Conservation (phyloP, 2,329 filamentous ascomycete species). For the Paracamarosporium sp. region DNA sequence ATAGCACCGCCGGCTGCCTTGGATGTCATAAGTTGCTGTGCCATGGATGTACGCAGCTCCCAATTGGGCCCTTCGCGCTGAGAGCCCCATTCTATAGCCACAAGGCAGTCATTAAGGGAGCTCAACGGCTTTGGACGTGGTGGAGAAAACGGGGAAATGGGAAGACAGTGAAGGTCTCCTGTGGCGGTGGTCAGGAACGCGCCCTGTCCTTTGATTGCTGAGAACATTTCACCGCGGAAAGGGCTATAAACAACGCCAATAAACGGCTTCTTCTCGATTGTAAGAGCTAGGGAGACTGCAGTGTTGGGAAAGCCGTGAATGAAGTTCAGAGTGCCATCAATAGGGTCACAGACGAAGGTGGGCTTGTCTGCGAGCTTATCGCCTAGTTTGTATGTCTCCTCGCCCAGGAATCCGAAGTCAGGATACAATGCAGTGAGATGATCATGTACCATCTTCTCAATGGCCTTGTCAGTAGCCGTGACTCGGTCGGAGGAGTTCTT, state of each 20-base stretch:
- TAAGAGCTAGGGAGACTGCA: constrained; percentile 42
- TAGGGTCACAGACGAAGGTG: constrained; percentile 47
- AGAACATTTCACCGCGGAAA: constrained; percentile 42
- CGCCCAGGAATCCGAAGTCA: constrained; percentile 49
- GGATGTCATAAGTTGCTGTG: constrained; percentile 37
- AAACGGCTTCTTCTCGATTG: constrained; percentile 39
- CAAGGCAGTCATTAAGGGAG: constrained; percentile 39
- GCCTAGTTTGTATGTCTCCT: constrained; percentile 42
- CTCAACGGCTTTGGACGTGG: constrained; percentile 32
- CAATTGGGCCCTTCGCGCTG: constrained; percentile 46
- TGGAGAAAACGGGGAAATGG: constrained; percentile 34
- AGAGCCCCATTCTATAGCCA: constrained; percentile 47
- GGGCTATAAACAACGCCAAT: constrained; percentile 47
- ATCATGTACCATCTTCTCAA: constrained; percentile 58
- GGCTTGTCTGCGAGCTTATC: constrained; percentile 37
- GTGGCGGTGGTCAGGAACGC: constrained; percentile 34
- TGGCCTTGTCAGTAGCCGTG: constrained; percentile 61
- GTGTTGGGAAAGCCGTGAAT: constrained; percentile 45
- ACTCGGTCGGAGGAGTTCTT: constrained; percentile 59
- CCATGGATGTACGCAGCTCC: constrained; percentile 38
- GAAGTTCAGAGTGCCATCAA: constrained; percentile 50
- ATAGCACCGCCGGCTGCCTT: constrained; percentile 38
- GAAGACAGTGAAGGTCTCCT: constrained; percentile 33
- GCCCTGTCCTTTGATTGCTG: constrained; percentile 41
- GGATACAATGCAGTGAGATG: constrained; percentile 55